Percentiles rank a stretch among this genome's conserved stretches.
Conservation (phyloP, 139 green algal species). For the Chlamydomonas schloesseri region DNA sequence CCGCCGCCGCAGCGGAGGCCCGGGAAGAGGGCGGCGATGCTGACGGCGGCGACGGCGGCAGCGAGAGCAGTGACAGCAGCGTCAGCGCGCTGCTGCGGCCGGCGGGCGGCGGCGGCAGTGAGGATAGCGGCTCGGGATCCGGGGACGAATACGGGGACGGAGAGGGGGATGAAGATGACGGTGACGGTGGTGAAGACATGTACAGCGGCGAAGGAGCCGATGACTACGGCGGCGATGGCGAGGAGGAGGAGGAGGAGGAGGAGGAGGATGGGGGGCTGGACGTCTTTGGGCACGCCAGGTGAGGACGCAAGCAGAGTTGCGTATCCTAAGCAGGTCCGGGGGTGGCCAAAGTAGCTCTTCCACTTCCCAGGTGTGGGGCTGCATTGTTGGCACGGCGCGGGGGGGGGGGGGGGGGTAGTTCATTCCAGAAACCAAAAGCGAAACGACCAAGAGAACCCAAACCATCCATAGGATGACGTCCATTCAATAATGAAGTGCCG, state of each 20-base stretch:
- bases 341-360: too few relatives aligned
- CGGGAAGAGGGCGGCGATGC: neutral
- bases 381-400: too few relatives aligned
- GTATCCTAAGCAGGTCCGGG: too few relatives aligned
- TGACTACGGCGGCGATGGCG: neutral
- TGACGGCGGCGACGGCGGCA: neutral
- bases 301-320: too few relatives aligned
- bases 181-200: constrained; percentile 6
- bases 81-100: constrained; percentile 1
- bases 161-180: neutral
- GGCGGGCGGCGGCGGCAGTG: neutral
- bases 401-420: too few relatives aligned
- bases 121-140: neutral
- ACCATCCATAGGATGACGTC: too few relatives aligned
- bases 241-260: neutral
- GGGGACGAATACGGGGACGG: neutral
- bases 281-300: constrained; percentile 30
- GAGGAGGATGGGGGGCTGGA: constrained; percentile 12
- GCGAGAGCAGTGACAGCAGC: neutral
- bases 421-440: too few relatives aligned
- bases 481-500: too few relatives aligned
- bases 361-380: too few relatives aligned
- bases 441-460: too few relatives aligned
- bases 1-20: neutral
- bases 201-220: neutral